Evolutionary conservation across 2,329 filamentous ascomycete genomes (phyloP).

Genomic region (Alternaria rosae): DNA sequence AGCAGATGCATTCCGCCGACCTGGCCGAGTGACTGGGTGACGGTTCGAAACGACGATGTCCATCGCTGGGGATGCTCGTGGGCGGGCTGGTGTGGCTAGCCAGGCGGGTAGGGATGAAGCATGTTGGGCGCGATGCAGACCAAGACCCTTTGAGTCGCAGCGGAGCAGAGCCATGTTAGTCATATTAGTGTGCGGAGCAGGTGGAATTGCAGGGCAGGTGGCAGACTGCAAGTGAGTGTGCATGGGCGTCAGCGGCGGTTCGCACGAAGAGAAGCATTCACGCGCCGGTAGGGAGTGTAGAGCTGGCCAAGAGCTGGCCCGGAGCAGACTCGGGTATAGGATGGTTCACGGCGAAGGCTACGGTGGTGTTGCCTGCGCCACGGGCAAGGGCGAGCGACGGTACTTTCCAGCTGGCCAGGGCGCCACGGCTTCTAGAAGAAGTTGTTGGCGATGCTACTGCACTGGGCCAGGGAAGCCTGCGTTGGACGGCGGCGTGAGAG

Average conservation of each 20-base stretch:
- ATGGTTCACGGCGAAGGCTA: background rate
- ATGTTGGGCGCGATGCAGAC: background rate
- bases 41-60: slow-evolving; percentile 11
- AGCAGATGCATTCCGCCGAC: slow-evolving; percentile 39
- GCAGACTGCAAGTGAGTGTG: background rate
- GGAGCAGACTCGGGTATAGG: background rate
- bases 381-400: background rate
- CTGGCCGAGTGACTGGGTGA: slow-evolving; percentile 25
- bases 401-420: slow-evolving; percentile 4
- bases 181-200: slow-evolving; percentile 2
- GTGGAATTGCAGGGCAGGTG: background rate
- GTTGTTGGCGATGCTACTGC: slow-evolving; percentile 2
- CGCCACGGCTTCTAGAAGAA: slow-evolving; percentile 12
- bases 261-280: background rate
- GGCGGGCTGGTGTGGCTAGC: background rate
- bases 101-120: background rate
- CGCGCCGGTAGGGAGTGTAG: background rate
- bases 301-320: background rate
- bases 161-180: background rate
- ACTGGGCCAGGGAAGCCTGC: slow-evolving; percentile 4
- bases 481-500: slow-evolving; percentile 5
- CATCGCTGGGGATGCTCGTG: slow-evolving; percentile 3
- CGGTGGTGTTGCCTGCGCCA: slow-evolving; percentile 8
- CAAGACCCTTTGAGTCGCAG: slow-evolving; percentile 2
- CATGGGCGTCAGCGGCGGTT: slow-evolving; percentile 16